These are phyloP conservation scores for Esteya vermicola DNA, from an alignment of 2,329 filamentous ascomycete species.

Conservation along the genomic window DNA sequence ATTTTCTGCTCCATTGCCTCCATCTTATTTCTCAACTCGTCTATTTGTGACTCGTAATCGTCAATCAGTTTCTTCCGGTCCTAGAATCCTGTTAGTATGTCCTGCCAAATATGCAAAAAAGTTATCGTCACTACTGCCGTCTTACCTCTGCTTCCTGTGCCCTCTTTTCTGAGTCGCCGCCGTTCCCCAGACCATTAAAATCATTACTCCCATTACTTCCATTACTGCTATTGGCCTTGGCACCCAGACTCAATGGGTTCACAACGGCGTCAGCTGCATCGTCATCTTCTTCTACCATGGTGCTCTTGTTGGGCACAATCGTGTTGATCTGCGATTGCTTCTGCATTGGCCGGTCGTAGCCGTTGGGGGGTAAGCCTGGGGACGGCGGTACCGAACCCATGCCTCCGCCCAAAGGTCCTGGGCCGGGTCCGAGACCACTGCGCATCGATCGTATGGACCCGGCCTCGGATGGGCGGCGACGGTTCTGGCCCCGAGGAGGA, in stretches of 20 bases:
- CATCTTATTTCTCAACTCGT: constrained; percentile 60
- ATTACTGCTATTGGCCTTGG: constrained; percentile 26
- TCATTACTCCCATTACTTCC: constrained; percentile 7
- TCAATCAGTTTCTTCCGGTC: constrained; percentile 35
- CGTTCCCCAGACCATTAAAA: constrained; percentile 20
- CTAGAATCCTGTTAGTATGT: no score
- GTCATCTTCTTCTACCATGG: constrained; percentile 91
- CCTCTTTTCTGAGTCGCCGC: constrained; percentile 20
- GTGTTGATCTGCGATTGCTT: constrained; percentile 93
- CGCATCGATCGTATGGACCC: constrained; percentile 39
- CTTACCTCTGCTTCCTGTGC: constrained; percentile 25
- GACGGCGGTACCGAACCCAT: constrained; percentile 36
- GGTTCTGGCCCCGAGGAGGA: constrained; percentile 35
- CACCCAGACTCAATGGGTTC: constrained; percentile 23
- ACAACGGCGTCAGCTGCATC: constrained; percentile 26
- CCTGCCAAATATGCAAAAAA: neutral
- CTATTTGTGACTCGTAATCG: constrained; percentile 68
- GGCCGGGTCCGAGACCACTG: constrained; percentile 14
- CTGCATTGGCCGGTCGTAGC: constrained; percentile 62
- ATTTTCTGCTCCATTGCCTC: constrained; percentile 55
- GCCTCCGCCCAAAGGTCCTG: constrained; percentile 9
- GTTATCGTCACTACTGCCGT: no score
- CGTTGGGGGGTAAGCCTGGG: constrained; percentile 42
- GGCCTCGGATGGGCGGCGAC: constrained; percentile 45
- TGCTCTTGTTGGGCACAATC: constrained; percentile 95